Evolutionary conservation across 2,329 filamentous ascomycete species (phyloP).

Genomic region (Fusarium scirpi): DNA sequence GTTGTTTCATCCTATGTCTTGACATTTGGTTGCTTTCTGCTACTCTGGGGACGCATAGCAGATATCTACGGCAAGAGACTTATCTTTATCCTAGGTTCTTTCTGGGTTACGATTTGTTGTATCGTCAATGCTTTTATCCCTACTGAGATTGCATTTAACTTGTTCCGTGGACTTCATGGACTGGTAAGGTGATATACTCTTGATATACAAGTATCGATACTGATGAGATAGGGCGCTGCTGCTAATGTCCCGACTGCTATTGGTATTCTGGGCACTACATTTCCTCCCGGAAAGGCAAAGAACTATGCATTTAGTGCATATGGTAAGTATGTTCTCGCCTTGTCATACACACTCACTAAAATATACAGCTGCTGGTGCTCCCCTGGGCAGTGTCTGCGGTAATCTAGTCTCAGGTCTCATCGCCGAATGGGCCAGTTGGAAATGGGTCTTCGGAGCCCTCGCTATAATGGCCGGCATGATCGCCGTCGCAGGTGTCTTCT

Average conservation of each 20-base stretch:
- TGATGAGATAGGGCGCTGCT: conserved; percentile 65
- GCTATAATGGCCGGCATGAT: conserved; percentile 70
- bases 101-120: conserved; percentile 70
- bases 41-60: conserved; percentile 75
- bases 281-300: conserved; percentile 74
- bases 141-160: conserved; percentile 75
- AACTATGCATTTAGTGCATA: conserved; percentile 78
- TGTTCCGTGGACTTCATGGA: conserved; percentile 75
- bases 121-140: conserved; percentile 72
- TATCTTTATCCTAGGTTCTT: conserved; percentile 73
- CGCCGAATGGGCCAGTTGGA: conserved; percentile 71
- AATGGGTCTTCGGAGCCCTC: conserved; percentile 75
- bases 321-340: conserved; percentile 52
- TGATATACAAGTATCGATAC: background rate
- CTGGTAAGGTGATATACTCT: conserved; percentile 53
- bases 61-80: conserved; percentile 75
- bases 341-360: background rate
- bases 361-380: conserved; percentile 68
- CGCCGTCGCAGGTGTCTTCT: conserved; percentile 66
- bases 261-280: conserved; percentile 76
- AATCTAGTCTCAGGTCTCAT: conserved; percentile 74
- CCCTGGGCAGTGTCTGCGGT: conserved; percentile 72
- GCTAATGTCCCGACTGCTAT: conserved; percentile 78
- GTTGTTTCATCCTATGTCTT: conserved; percentile 74
- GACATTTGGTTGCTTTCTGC: conserved; percentile 74